phyloP scores from a whole-genome alignment of 23 red algal species.

The Agarophyton chilense region DNA sequence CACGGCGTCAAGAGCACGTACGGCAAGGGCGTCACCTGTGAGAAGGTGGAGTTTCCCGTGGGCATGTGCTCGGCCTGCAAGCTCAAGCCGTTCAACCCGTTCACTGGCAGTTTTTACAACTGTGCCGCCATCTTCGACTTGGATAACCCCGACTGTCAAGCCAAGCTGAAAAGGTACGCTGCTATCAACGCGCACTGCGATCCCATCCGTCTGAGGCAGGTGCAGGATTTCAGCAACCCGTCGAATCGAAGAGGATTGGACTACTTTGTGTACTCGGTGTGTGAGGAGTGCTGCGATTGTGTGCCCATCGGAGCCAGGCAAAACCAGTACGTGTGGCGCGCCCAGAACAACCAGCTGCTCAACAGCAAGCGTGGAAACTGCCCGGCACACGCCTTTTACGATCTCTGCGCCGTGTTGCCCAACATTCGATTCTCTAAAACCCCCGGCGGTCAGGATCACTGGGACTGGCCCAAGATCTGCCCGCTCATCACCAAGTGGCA shows the following conservation, averaged over 20 bases:
- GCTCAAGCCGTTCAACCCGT: constrained; percentile 40
- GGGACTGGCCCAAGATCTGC: constrained; percentile 31
- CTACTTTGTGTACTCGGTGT: constrained; percentile 76
- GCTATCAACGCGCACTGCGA: constrained; percentile 39
- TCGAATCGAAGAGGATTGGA: constrained; percentile 5
- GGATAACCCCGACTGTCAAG: constrained; percentile 22
- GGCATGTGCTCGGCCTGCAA: constrained; percentile 49
- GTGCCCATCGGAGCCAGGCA: constrained; percentile 6
- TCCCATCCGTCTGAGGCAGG: constrained; percentile 35
- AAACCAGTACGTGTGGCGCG: constrained; percentile 33
- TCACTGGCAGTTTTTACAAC: constrained; percentile 38
- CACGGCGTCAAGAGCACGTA: constrained; percentile 34
- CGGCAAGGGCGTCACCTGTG: constrained; percentile 50
- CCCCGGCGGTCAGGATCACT: neutral
- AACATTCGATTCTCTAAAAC: constrained; percentile 20
- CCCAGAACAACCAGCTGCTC: neutral
- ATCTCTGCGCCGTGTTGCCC: constrained; percentile 29
- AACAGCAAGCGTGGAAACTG: constrained; percentile 51
- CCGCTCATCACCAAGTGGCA: constrained; percentile 58
- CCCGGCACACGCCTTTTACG: constrained; percentile 42
- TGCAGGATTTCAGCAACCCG: neutral
- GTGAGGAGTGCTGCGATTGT: constrained; percentile 74
- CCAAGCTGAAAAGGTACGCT: constrained; percentile 16
- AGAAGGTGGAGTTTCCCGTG: constrained; percentile 52
- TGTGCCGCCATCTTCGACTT: constrained; percentile 65